Conservation (phyloP, 345 rosid species). For the Salix caprea region DNA sequence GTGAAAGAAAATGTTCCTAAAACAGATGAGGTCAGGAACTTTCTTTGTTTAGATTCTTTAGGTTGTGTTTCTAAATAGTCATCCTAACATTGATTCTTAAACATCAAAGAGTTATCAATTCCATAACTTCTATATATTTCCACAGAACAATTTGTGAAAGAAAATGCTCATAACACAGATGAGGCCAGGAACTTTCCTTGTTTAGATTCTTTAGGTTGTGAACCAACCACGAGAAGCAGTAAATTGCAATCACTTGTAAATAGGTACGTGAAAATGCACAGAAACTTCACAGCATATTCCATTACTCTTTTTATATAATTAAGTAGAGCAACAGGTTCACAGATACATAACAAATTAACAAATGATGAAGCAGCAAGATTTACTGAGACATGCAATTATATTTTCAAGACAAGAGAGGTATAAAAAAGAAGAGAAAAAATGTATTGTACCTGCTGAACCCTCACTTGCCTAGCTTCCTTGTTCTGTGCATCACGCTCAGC, state of each 20-base stretch:
- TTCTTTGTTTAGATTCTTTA: not conserved
- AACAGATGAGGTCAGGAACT: not conserved
- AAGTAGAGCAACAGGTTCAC: not conserved
- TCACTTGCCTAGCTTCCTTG: slow-evolving; percentile 86
- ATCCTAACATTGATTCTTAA: not conserved
- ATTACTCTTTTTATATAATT: not conserved
- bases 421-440: not conserved
- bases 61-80: not conserved
- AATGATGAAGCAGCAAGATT: not conserved
- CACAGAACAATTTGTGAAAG: not conserved
- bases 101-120: not conserved
- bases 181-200: not conserved
- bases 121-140: not conserved
- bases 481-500: slow-evolving; percentile 97
- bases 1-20: not conserved
- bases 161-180: not conserved
- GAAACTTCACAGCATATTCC: not conserved
- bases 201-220: not conserved
- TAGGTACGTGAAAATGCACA: not conserved
- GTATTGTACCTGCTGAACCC: slow-evolving; percentile 36
- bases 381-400: not conserved
- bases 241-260: too few relatives aligned
- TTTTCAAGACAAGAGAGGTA: not conserved
- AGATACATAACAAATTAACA: not conserved
- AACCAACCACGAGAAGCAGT: not conserved